These are phyloP conservation scores for Penicillium glabrum DNA, from an alignment of 2,329 filamentous ascomycete genomes.

Conservation along the genomic window DNA sequence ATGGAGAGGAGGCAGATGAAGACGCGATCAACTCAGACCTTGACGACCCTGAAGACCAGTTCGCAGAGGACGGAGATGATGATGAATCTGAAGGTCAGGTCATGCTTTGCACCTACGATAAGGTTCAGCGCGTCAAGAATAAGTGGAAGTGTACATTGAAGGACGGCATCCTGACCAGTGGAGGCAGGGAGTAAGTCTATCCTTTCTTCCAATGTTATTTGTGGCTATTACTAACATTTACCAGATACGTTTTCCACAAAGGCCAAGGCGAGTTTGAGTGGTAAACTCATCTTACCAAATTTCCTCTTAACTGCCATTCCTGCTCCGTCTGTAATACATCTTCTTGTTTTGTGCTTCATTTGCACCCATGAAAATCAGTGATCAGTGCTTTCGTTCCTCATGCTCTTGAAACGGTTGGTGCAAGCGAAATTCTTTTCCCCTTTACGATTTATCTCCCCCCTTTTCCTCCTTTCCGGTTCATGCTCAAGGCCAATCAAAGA, in stretches of 20 bases:
- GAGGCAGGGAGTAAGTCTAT: conserved; percentile 74
- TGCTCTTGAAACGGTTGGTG: conserved; percentile 12
- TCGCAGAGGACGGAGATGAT: conserved; percentile 80
- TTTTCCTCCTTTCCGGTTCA: conserved; percentile 2
- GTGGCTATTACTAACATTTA: conserved; percentile 24
- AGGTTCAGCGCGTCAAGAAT: conserved; percentile 98
- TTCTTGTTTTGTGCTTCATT: neutral
- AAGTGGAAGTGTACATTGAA: conserved; percentile 99
- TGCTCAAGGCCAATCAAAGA: neutral
- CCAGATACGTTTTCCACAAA: conserved; percentile 91
- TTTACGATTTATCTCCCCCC: conserved; percentile 10
- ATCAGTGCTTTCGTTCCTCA: conserved; percentile 6
- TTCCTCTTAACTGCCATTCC: neutral
- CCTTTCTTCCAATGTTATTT: neutral
- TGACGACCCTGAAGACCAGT: conserved; percentile 86
- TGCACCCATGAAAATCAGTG: conserved; percentile 15
- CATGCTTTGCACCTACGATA: conserved; percentile 99
- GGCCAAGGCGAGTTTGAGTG: conserved; percentile 97
- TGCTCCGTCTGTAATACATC: conserved; percentile 11
- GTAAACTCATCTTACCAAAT: conserved; percentile 52
- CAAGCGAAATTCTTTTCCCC: conserved; percentile 11
- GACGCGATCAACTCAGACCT: conserved; percentile 98
- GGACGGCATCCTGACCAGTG: conserved; percentile 90
- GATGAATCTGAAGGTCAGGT: conserved; percentile 82
- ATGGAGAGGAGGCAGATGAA: conserved; percentile 70